A percentile compares a stretch with the other conserved stretches of the same genome.
Conservation (phyloP, 176 grass and related monocot genomes). For the Oryza meridionalis region DNA sequence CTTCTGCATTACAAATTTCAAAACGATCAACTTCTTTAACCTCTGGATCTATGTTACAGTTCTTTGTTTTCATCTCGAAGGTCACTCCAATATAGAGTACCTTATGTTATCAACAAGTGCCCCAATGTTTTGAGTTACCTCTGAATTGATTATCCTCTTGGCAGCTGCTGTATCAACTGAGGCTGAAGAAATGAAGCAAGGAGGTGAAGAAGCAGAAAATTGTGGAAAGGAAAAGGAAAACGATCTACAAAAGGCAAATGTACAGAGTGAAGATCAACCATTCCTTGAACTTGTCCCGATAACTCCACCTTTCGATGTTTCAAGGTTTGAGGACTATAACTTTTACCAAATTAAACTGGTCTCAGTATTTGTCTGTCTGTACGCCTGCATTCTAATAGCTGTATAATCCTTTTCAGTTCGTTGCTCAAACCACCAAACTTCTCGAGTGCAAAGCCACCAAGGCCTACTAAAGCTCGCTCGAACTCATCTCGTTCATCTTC, state of each 20-base stretch:
- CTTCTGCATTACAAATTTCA: background rate
- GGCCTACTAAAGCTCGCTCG: conserved; percentile 54
- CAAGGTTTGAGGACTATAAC: conserved; percentile 58
- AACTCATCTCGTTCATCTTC: conserved; percentile 60
- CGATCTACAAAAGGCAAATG: conserved; percentile 62
- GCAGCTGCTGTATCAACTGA: conserved; percentile 42
- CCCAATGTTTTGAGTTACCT: conserved; percentile 13
- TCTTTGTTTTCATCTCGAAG: conserved; percentile 17
- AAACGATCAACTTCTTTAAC: background rate
- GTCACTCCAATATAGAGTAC: background rate
- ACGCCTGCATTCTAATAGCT: conserved; percentile 16
- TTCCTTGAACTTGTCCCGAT: conserved; percentile 63
- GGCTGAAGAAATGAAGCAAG: conserved; percentile 67
- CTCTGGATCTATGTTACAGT: background rate
- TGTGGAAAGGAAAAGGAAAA: conserved; percentile 67
- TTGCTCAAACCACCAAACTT: conserved; percentile 67
- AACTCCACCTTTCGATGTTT: conserved; percentile 70
- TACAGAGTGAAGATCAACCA: conserved; percentile 51
- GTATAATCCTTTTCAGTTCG: conserved; percentile 50
- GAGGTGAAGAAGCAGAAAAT: conserved; percentile 50
- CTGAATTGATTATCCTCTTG: conserved; percentile 41
- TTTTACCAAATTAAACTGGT: conserved; percentile 2
- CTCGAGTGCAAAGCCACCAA: conserved; percentile 81
- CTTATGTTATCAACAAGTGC: background rate
- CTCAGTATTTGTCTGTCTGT: background rate